Evolutionary conservation across 495 filamentous ascomycete genomes (phyloP).

Genomic region (Penicillium flavigenum): DNA sequence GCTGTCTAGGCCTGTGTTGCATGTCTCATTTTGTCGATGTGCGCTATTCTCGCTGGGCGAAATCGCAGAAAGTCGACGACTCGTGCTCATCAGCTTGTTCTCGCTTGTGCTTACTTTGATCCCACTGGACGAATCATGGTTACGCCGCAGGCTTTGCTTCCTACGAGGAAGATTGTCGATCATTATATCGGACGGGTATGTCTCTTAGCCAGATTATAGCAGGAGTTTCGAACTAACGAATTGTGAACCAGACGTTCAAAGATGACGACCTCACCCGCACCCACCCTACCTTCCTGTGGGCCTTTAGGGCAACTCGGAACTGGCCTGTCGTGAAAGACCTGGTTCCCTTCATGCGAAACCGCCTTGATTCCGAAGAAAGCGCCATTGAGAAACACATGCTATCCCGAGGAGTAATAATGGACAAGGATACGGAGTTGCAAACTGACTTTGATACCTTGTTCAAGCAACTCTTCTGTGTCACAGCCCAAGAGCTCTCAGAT

Average conservation of each 20-base stretch:
- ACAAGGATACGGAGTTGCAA: slow-evolving; percentile 42
- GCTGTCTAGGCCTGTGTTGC: slow-evolving; percentile 52
- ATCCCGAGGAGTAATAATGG: slow-evolving; percentile 32
- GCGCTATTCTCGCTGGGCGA: slow-evolving; percentile 58
- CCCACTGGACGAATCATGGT: slow-evolving; percentile 73
- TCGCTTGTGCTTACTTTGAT: slow-evolving; percentile 78
- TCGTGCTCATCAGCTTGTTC: slow-evolving; percentile 73
- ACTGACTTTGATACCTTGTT: slow-evolving; percentile 73
- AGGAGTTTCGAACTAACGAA: not conserved
- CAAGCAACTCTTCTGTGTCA: slow-evolving; percentile 82
- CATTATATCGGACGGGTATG: slow-evolving; percentile 68
- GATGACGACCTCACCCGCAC: slow-evolving; percentile 73
- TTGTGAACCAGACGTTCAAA: slow-evolving; percentile 52
- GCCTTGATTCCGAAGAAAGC: slow-evolving; percentile 45
- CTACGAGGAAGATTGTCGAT: slow-evolving; percentile 74
- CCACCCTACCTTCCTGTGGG: slow-evolving; percentile 84
- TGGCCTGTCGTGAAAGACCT: slow-evolving; percentile 69
- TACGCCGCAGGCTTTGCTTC: slow-evolving; percentile 75
- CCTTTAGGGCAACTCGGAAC: slow-evolving; percentile 73
- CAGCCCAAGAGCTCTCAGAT: slow-evolving; percentile 70
- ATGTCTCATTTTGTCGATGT: slow-evolving; percentile 56
- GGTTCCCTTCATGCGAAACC: slow-evolving; percentile 65
- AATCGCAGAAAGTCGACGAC: slow-evolving; percentile 54
- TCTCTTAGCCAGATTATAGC: not conserved
- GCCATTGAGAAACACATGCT: slow-evolving; percentile 42